Percentiles rank a stretch among this genome's conserved stretches.
These are phyloP conservation scores for Solanum infundibuliforme DNA, from an alignment of 257 asterid species.

Conservation along the genomic window DNA sequence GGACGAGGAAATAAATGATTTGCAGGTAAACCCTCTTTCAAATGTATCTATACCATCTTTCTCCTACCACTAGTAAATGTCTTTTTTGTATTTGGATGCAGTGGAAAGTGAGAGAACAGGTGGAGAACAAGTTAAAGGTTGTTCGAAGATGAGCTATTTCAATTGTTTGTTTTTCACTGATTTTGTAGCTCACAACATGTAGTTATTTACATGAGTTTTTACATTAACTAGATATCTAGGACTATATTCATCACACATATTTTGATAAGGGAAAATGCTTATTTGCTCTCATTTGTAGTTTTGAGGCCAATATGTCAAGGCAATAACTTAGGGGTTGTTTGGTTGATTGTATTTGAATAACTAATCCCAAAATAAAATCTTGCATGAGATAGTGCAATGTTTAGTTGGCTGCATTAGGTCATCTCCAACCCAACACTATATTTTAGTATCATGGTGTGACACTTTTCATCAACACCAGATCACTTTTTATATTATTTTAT, in stretches of 20 bases:
- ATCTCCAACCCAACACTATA: not conserved
- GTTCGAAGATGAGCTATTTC: slow-evolving; percentile 53
- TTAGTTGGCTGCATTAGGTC: not conserved
- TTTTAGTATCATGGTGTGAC: not conserved
- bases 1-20: slow-evolving; percentile 81
- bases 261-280: not conserved
- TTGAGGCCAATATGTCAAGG: not conserved
- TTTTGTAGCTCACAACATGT: not conserved
- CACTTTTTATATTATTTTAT: not conserved
- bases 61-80: not conserved
- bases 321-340: not conserved
- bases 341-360: not conserved
- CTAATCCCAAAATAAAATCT: not conserved
- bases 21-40: slow-evolving; percentile 45
- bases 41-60: not conserved
- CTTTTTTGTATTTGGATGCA: slow-evolving; percentile 18
- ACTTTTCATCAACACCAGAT: not conserved
- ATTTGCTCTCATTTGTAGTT: not conserved
- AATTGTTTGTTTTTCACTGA: not conserved
- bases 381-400: not conserved
- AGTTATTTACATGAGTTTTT: not conserved
- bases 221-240: not conserved
- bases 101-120: slow-evolving; percentile 91
- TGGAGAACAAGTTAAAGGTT: slow-evolving; percentile 67
- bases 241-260: not conserved